Evolutionary conservation across 2,329 filamentous ascomycete genomes (phyloP).

Genomic region (Madurella fahalii): DNA sequence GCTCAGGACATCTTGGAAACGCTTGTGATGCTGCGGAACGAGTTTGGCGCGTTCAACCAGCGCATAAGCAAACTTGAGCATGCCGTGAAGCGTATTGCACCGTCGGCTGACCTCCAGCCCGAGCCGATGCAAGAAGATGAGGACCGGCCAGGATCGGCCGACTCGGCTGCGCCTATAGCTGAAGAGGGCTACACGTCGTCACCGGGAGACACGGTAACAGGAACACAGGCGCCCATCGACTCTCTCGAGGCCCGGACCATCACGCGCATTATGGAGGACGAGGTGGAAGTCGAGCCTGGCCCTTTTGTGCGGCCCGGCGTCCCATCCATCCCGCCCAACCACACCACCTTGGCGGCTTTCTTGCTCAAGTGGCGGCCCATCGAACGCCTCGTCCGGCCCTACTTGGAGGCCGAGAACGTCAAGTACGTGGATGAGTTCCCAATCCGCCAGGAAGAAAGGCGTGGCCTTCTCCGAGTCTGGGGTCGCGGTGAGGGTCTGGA

Average conservation of each 20-base stretch:
- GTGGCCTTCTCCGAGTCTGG: conserved; percentile 70
- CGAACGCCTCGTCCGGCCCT: conserved; percentile 53
- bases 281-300: conserved; percentile 49
- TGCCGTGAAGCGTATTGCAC: conserved; percentile 26
- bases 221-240: conserved; percentile 17
- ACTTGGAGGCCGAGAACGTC: conserved; percentile 47
- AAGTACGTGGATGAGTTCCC: conserved; percentile 66
- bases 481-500: conserved; percentile 74
- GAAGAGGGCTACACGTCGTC: conserved; percentile 28
- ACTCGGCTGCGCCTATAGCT: conserved; percentile 12
- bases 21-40: conserved; percentile 40
- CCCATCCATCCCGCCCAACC: conserved; percentile 74
- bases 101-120: conserved; percentile 21
- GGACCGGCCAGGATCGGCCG: conserved; percentile 19
- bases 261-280: conserved; percentile 42
- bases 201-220: conserved; percentile 26
- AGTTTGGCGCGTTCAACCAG: conserved; percentile 34
- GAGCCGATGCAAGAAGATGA: conserved; percentile 26
- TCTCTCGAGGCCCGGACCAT: conserved; percentile 31
- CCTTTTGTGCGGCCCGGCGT: conserved; percentile 53
- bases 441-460: conserved; percentile 67
- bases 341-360: conserved; percentile 85
- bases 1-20: conserved; percentile 57
- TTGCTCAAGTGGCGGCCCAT: conserved; percentile 72
- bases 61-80: conserved; percentile 39